Percentiles rank a stretch among this genome's conserved stretches.
phyloP scores from a whole-genome alignment of 164 flowering plant genomes.

The Platanus orientalis region DNA sequence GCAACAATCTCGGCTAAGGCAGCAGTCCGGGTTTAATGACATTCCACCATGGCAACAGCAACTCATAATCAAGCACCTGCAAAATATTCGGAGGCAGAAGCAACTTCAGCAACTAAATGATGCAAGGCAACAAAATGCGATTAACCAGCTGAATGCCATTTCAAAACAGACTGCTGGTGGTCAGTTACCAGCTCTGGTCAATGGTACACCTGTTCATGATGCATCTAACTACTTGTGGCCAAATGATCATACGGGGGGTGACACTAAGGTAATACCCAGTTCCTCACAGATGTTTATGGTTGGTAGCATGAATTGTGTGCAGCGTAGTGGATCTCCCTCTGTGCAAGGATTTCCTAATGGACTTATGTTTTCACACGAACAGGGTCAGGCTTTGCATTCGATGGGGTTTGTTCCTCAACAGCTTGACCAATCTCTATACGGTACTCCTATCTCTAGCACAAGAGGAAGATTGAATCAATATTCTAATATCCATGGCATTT shows the following conservation, averaged over 20 bases:
- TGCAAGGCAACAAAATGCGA: constrained; percentile 38
- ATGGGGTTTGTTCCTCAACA: constrained; percentile 51
- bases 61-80: constrained; percentile 55
- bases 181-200: constrained; percentile 36
- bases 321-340: constrained; percentile 34
- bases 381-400: constrained; percentile 31
- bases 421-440: constrained; percentile 57
- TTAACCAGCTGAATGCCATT: constrained; percentile 33
- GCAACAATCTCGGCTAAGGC: constrained; percentile 37
- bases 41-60: constrained; percentile 61
- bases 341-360: constrained; percentile 45
- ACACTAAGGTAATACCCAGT: constrained; percentile 15
- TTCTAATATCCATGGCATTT: constrained; percentile 42
- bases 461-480: constrained; percentile 35
- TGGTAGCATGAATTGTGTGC: constrained; percentile 39
- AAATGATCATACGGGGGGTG: constrained; percentile 21
- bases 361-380: constrained; percentile 34
- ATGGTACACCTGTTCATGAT: constrained; percentile 44
- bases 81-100: constrained; percentile 64
- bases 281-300: constrained; percentile 38
- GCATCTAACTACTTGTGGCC: constrained; percentile 25
- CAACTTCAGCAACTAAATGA: constrained; percentile 53
- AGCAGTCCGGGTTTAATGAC: constrained; percentile 46
- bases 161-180: constrained; percentile 36
- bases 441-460: constrained; percentile 40